Percentiles rank a stretch among this genome's conserved stretches.
Conservation (phyloP, 768 basidiomycete genomes). For the Serendipita sp. region DNA sequence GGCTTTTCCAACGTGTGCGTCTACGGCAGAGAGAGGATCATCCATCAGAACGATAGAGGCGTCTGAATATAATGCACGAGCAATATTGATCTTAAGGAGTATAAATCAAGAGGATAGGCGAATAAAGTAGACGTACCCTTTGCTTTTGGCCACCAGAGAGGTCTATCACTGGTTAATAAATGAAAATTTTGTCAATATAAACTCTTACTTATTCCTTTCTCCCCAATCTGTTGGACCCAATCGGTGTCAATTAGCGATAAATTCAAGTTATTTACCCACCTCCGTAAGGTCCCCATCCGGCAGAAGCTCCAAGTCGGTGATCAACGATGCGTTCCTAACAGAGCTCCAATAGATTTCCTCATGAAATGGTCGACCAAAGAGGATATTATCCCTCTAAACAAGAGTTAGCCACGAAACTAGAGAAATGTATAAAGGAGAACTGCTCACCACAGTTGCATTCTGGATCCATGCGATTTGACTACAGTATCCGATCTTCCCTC, state of each 20-base stretch:
- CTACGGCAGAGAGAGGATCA: slow-evolving; percentile 53
- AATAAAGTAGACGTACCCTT: slow-evolving; percentile 22
- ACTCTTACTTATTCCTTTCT: slow-evolving; percentile 42
- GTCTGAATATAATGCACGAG: slow-evolving; percentile 48
- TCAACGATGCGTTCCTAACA: slow-evolving; percentile 39
- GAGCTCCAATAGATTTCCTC: slow-evolving; percentile 50
- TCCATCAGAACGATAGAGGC: slow-evolving; percentile 48
- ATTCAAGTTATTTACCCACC: slow-evolving; percentile 21
- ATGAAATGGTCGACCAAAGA: slow-evolving; percentile 49
- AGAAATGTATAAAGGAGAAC: neutral
- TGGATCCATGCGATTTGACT: slow-evolving; percentile 67
- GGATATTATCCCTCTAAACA: slow-evolving; percentile 42
- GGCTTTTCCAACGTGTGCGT: slow-evolving; percentile 57
- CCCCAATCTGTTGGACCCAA: slow-evolving; percentile 35
- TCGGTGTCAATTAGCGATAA: neutral
- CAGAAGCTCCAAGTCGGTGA: slow-evolving; percentile 47
- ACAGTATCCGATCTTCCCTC: slow-evolving; percentile 52
- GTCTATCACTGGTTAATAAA: slow-evolving; percentile 14
- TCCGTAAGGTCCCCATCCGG: slow-evolving; percentile 60
- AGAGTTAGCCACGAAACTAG: neutral
- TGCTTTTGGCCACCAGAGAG: slow-evolving; percentile 48
- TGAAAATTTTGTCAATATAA: slow-evolving; percentile 17
- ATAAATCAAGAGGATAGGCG: slow-evolving; percentile 10
- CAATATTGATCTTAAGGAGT: slow-evolving; percentile 41
- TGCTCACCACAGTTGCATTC: slow-evolving; percentile 40